Evolutionary conservation across 352 stramenopile genomes (phyloP).

Genomic region (Blastocystis sp.): DNA sequence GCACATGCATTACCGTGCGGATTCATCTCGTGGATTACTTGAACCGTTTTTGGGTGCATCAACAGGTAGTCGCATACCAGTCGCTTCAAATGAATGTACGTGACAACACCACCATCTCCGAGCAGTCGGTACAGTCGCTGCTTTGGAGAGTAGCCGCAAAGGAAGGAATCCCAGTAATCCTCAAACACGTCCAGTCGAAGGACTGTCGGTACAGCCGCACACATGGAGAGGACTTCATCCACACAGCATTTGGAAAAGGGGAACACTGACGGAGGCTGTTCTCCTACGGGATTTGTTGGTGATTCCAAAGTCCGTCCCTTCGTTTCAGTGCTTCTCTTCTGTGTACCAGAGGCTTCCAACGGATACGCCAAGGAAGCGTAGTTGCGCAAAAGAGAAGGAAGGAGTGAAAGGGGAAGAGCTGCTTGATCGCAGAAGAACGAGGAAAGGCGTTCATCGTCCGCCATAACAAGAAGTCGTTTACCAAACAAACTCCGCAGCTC

Average conservation of each 20-base stretch:
- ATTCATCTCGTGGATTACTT: conserved; percentile 15
- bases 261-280: neutral
- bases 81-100: neutral
- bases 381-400: conserved; percentile 1
- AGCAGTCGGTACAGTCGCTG: conserved; percentile 11
- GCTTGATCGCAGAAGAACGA: neutral
- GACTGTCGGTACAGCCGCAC: neutral
- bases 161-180: neutral
- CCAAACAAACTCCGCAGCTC: neutral
- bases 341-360: too few relatives aligned
- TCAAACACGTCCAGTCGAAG: neutral
- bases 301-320: neutral
- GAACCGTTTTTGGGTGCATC: neutral
- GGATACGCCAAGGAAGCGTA: neutral
- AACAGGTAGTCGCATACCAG: conserved; percentile 38
- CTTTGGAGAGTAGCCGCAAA: neutral
- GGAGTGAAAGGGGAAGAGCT: conserved; percentile 11
- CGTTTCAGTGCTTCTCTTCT: too few relatives aligned
- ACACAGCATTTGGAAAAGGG: neutral
- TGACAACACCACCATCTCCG: neutral
- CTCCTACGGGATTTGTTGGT: neutral
- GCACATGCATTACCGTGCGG: too few relatives aligned
- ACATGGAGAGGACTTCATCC: neutral
- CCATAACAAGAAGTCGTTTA: neutral
- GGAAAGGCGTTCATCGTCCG: neutral